phyloP scores from a whole-genome alignment of 768 basidiomycete genomes.

The Gautieria morchelliformis region DNA sequence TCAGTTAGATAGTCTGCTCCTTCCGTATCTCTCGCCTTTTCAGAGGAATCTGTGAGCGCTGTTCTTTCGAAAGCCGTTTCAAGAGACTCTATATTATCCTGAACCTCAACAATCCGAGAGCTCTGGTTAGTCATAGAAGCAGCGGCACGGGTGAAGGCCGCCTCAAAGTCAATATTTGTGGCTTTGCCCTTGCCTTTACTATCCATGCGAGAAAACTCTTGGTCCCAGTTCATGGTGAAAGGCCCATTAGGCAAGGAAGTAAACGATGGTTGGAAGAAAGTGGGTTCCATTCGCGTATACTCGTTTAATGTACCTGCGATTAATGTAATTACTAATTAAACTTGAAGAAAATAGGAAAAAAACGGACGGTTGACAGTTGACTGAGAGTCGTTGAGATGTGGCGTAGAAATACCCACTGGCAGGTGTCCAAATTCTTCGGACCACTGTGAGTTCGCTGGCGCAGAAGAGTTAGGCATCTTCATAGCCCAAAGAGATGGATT shows the following conservation, averaged over 20 bases:
- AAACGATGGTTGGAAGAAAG: not conserved
- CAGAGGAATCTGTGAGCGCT: slow-evolving; percentile 24
- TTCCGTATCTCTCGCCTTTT: slow-evolving; percentile 12
- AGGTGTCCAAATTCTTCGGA: slow-evolving; percentile 4
- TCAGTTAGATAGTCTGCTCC: slow-evolving; percentile 25
- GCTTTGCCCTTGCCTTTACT: slow-evolving; percentile 72
- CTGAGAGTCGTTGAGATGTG: not conserved
- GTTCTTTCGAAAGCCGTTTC: slow-evolving; percentile 30
- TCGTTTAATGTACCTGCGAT: slow-evolving; percentile 10
- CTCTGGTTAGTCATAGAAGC: slow-evolving; percentile 42
- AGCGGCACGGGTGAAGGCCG: slow-evolving; percentile 64
- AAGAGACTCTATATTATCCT: slow-evolving; percentile 29
- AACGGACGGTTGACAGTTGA: not conserved
- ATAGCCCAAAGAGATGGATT: not conserved
- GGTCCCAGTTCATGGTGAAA: slow-evolving; percentile 14
- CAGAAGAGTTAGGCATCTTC: not conserved
- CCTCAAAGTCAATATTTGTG: slow-evolving; percentile 71
- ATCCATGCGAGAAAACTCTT: slow-evolving; percentile 19
- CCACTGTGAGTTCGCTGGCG: not conserved
- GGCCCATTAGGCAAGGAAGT: slow-evolving; percentile 12
- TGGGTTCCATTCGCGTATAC: not conserved
- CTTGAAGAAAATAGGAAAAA: not conserved
- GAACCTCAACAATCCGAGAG: slow-evolving; percentile 47
- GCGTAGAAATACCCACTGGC: not conserved
- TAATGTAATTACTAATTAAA: not conserved